Evolutionary conservation across 352 stramenopile genomes (phyloP), one percentile per base, ranked within the genome.

Genomic region (Aphanomyces euteiches): DNA sequence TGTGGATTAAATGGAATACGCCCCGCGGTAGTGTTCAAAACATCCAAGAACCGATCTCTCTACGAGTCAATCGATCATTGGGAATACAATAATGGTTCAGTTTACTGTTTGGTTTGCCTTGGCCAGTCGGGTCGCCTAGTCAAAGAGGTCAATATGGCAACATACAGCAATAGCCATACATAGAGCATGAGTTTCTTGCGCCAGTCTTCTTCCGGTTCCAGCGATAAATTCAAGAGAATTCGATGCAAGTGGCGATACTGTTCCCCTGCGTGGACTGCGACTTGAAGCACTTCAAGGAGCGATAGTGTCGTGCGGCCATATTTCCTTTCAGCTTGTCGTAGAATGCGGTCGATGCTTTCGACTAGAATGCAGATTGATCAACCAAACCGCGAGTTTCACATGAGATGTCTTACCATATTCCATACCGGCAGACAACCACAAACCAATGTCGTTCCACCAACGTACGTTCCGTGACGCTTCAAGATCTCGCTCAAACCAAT

Each of bases 401-500:
- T 58, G 50, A 34, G 7, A 8, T n/a, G 2, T 12, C 50, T 10
- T 58, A 58, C 50, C 50, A 58, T 58, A 34, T 19, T 58, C 50
- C 50, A 58, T 58, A n/a, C n/a, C 28, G n/a, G 50, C n/a, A n/a
- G 50, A 28, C 28, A 28, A 28, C 28, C 28, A 28, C 28, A 28
- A 28, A 28, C 28, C 28, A 28, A 28, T 28, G 5, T 41, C 54
- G 54, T 61, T 61, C 17, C 43, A 28, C 28, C 28, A 50, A n/a
- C 17, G 8, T 48, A 15, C 8, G 43, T 50, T 50, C 10, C 43
- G 17, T n/a, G 43, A 50, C 43, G 43, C 10, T 50, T 61, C 54
- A 61, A 61, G 54, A 61, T 61, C 19, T 61, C 15, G 21, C 19
- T 40, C n/a, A 10, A 10, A 43, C 54, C 54, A 61, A 61, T 61